phyloP scores from a whole-genome alignment of 1,139 yeast species.

The Taphrina flavorubra region DNA sequence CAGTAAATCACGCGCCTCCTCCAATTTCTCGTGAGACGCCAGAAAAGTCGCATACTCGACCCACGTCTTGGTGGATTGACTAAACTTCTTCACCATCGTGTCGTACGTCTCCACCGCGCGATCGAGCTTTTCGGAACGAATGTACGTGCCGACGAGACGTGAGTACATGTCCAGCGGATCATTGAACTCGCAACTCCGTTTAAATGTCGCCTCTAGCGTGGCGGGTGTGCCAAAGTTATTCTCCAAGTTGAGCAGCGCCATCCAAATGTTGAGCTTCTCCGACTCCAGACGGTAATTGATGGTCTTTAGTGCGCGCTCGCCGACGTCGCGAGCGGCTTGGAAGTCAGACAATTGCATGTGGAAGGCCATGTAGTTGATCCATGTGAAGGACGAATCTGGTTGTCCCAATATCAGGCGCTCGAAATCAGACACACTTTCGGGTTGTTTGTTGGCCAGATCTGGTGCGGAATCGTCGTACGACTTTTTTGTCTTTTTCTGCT shows the following conservation, averaged over 20 bases:
- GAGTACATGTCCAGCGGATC: constrained; percentile 59
- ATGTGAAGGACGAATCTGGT: constrained; percentile 88
- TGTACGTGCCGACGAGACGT: constrained; percentile 38
- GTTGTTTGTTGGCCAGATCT: constrained; percentile 80
- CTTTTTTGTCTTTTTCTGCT: constrained; percentile 52
- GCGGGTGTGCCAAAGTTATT: constrained; percentile 90
- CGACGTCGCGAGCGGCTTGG: constrained; percentile 92
- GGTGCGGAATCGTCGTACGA: constrained; percentile 79
- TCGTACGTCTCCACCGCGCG: constrained; percentile 74
- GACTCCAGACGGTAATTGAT: constrained; percentile 90
- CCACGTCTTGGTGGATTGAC: constrained; percentile 70
- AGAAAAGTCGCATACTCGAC: constrained; percentile 75
- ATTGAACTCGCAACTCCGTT: constrained; percentile 86
- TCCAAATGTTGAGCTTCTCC: constrained; percentile 94
- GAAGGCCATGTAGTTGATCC: constrained; percentile 99
- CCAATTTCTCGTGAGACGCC: constrained; percentile 54
- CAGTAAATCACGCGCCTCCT: constrained; percentile 70
- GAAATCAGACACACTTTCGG: constrained; percentile 88
- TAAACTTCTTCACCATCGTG: constrained; percentile 78
- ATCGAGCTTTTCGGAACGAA: constrained; percentile 51
- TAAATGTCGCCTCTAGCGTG: constrained; percentile 76
- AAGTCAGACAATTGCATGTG: constrained; percentile 91
- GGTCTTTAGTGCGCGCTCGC: constrained; percentile 87
- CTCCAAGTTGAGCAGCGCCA: constrained; percentile 91
- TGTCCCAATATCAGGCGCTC: constrained; percentile 89